Base-by-base conservation (phyloP, 192 early-diverging fungal genomes). In the Neocallimastix lanati region DNA sequence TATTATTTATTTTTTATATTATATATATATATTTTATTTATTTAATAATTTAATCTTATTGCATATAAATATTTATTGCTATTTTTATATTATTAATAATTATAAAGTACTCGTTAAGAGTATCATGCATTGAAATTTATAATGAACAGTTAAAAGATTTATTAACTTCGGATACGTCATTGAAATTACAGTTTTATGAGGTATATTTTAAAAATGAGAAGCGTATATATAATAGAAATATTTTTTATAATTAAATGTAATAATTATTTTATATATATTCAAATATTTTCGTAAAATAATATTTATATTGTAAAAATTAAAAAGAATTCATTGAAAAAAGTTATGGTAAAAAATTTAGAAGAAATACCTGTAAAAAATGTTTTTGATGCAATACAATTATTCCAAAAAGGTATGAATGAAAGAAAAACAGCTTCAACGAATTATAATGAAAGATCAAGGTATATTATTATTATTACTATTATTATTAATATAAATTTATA, bases 71-170 rank as follows among this genome's bases (percentile, higher is more conserved):
- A n/a, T n/a, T n/a, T n/a, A n/a, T n/a, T n/a, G n/a, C n/a, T n/a
- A n/a, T n/a, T n/a, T n/a, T n/a, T n/a, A n/a, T n/a, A n/a, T n/a
- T n/a, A n/a, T n/a, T n/a, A n/a, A n/a, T 21, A 76, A 85, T 87
- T 12, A 84, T 88, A 0, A 94, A 98, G 50, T 96, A 90, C 81
- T 88, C 92, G 18, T 94, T 96, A 13, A 87, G 88, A 29, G 90
- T 99, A 15, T 50, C 40, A 21, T 37, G 28, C 38, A 83, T 96
- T n/a, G 97, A 99, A 85, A 84, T 99, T 15, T 99, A 98, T 86
- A 99, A 99, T 82, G 96, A 99, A 84, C 93, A 97, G 76, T 84
- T 97, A 29, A 88, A 92, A 27, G 97, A 99, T 84, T 85, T 99
- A 21, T 81, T 99, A 25, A 86, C 89, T 1, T 81, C 84, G 12